Evolutionary conservation across 768 basidiomycete species (phyloP).

Genomic region (Russula foetens): DNA sequence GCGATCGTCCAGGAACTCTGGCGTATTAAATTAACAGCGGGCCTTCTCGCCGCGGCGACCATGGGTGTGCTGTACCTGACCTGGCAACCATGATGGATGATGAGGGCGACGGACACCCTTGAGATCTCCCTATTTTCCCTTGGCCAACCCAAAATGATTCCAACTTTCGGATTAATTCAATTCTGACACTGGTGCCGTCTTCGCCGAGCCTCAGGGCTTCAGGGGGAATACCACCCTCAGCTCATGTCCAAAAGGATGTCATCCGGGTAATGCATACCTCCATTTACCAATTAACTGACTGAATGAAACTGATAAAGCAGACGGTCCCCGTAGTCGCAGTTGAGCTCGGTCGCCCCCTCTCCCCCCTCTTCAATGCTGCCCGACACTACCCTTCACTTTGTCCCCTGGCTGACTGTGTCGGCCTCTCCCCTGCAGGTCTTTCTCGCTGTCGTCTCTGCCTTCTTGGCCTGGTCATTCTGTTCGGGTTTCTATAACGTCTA

Average conservation of each 20-base stretch:
- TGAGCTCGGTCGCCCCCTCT: not conserved
- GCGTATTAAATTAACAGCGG: not conserved
- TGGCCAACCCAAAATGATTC: too few species aligned
- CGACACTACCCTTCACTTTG: not conserved
- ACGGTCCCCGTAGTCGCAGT: not conserved
- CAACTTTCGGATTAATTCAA: too few species aligned
- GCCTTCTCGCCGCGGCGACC: not conserved
- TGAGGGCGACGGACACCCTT: too few species aligned
- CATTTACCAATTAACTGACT: too few species aligned
- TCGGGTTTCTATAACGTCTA: constrained; percentile 6
- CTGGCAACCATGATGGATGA: too few species aligned
- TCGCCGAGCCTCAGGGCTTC: too few species aligned
- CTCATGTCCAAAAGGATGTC: too few species aligned
- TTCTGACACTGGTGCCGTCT: too few species aligned
- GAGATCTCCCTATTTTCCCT: too few species aligned
- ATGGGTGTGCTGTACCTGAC: not conserved
- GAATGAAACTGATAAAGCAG: not conserved
- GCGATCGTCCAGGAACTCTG: not conserved
- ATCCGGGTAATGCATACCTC: too few species aligned
- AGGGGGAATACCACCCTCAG: too few species aligned
- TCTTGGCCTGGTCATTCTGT: not conserved
- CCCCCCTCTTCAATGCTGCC: not conserved
- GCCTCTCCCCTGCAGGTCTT: not conserved
- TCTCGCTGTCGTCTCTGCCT: not conserved
- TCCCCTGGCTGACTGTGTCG: not conserved